Base-by-base conservation (phyloP, 805 yeast species). In the Isabelozyma rhagii region DNA sequence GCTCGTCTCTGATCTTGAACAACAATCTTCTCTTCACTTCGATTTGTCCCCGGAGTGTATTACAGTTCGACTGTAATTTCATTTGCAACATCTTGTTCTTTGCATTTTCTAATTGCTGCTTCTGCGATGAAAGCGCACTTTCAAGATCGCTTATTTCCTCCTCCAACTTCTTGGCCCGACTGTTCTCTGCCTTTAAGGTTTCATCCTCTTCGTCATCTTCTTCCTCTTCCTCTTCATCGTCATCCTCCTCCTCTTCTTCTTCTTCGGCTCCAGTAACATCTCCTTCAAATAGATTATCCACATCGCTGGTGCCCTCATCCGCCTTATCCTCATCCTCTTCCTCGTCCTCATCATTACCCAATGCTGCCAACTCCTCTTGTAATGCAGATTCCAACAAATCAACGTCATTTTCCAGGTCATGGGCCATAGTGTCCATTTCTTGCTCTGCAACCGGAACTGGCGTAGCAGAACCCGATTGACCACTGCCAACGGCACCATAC, bases 91-190 rank as follows among this genome's bases (percentile, higher is more conserved):
- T 85, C 57, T 93, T 92, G 62, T 90, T 90, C 45, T 83, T 78
- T 3, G 92, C 91, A 6, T 84, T 83, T 17, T 78, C 81, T 45
- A 89, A 80, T 58, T 88, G 91, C 43, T 77, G 76, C 63, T 82
- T 82, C 60, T 93, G 92, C 58, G 84, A 85, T 48, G 78, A 82
- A 46, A 94, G 85, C 0, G 93, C 91, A 45, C 64, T 66, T 62
- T 88, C 91, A 52, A 94, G 75, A 61, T 94, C 99, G 6, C 77
- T 70, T 50, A 94, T 84, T 65, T 92, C 97, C 67, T 93, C 98
- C 52, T 81, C 82, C 49, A 94, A 72, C 55, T 90, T 77, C 59
- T 88, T 91, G 56, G 64, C 89, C 21, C 27, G 25, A 28, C 21
- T 43, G 13, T 43, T 43, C 15, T 89, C 57, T 84, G 85, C 18